phyloP scores from a whole-genome alignment of 768 basidiomycete species.

The Auricularia cornea region DNA sequence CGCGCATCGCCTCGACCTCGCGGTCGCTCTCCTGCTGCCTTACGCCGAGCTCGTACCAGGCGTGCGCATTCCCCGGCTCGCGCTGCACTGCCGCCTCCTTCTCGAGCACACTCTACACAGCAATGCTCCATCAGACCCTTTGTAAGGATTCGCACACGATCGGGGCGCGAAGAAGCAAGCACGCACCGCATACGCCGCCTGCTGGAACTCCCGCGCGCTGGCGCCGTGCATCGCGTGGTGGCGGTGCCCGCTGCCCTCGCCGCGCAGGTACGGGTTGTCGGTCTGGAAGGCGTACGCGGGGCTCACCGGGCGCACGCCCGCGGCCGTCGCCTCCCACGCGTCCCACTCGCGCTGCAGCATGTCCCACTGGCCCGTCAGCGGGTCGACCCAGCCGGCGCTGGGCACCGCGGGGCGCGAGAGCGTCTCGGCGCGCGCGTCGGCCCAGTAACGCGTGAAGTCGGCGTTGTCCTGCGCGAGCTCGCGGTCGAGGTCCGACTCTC shows the following conservation, averaged over 20 bases:
- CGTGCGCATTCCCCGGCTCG: constrained; percentile 56
- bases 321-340: constrained; percentile 61
- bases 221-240: constrained; percentile 36
- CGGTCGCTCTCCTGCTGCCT: constrained; percentile 98
- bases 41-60: constrained; percentile 90
- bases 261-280: constrained; percentile 70
- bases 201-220: constrained; percentile 14
- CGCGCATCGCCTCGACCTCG: constrained; percentile 81
- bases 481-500: constrained; percentile 43
- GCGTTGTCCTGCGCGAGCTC: constrained; percentile 65
- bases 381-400: background rate
- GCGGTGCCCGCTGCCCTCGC: constrained; percentile 40
- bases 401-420: background rate
- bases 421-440: constrained; percentile 1
- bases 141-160: background rate
- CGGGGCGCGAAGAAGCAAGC: background rate
- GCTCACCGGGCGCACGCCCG: constrained; percentile 48
- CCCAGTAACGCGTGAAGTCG: constrained; percentile 55
- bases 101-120: constrained; percentile 68
- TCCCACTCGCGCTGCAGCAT: constrained; percentile 74
- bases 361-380: constrained; percentile 45
- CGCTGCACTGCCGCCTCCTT: constrained; percentile 84
- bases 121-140: constrained; percentile 12
- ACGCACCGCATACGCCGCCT: constrained; percentile 32
- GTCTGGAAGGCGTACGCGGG: constrained; percentile 60